phyloP scores from a whole-genome alignment of 768 basidiomycete genomes.

The Leccinum disarticulatum region DNA sequence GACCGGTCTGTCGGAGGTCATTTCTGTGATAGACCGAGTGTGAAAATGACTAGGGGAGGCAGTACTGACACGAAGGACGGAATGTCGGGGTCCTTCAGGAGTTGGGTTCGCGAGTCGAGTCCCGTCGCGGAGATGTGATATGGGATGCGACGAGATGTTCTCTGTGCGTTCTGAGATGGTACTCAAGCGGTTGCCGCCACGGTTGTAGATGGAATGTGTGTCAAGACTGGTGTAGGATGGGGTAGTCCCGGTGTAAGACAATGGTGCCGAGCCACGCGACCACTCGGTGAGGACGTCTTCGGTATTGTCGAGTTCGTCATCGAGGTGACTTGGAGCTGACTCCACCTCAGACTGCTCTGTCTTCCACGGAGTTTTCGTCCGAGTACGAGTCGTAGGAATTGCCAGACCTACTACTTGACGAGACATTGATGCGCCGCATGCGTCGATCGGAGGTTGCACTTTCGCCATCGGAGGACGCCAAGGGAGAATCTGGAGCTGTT shows the following conservation, averaged over 20 bases:
- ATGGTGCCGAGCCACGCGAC: slow-evolving; percentile 46
- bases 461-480: slow-evolving; percentile 47
- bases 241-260: slow-evolving; percentile 33
- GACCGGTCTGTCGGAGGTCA: slow-evolving; percentile 44
- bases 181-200: slow-evolving; percentile 56
- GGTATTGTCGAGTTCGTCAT: slow-evolving; percentile 63
- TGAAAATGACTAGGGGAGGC: slow-evolving; percentile 44
- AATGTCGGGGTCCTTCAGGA: slow-evolving; percentile 48
- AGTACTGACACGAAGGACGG: slow-evolving; percentile 40
- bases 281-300: slow-evolving; percentile 67
- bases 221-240: slow-evolving; percentile 37
- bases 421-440: slow-evolving; percentile 56
- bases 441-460: slow-evolving; percentile 45
- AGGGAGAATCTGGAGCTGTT: slow-evolving; percentile 40
- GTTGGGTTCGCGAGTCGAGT: slow-evolving; percentile 39
- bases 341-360: slow-evolving; percentile 50
- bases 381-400: slow-evolving; percentile 52
- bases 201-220: slow-evolving; percentile 38
- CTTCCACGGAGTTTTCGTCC: slow-evolving; percentile 51
- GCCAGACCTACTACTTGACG: slow-evolving; percentile 46
- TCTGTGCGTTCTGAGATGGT: slow-evolving; percentile 81
- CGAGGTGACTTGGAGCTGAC: slow-evolving; percentile 58
- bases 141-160: slow-evolving; percentile 58
- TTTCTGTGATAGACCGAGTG: slow-evolving; percentile 59
- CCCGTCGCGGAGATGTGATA: slow-evolving; percentile 39